phyloP scores from a whole-genome alignment of 345 rosid species.

The Atalantia buxifolia region DNA sequence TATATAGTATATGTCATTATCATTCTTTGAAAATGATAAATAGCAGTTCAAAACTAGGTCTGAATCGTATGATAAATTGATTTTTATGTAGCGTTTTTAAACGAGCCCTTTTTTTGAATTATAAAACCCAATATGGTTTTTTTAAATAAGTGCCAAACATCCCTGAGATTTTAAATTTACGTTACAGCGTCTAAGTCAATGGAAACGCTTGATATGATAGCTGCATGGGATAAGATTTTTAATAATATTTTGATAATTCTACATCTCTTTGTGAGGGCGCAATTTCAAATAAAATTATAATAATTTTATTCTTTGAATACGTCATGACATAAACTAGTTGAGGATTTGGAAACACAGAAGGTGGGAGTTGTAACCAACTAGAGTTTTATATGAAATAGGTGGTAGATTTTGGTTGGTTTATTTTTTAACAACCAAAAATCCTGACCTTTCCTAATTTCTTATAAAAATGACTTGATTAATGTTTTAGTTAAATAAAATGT shows the following conservation, averaged over 20 bases:
- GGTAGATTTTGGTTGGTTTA: conserved; percentile 38
- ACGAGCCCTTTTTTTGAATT: not conserved
- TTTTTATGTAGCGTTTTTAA: too few species aligned
- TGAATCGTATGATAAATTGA: too few species aligned
- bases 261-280: not conserved
- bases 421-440: conserved; percentile 20
- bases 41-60: too few species aligned
- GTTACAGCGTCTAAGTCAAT: conserved; percentile 7
- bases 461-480: not conserved
- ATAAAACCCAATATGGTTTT: not conserved
- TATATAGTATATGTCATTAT: not conserved
- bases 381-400: conserved; percentile 8
- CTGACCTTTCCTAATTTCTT: conserved; percentile 3
- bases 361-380: conserved; percentile 40
- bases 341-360: not conserved
- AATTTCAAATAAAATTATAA: not conserved
- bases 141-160: not conserved
- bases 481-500: conserved; percentile 3
- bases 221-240: conserved; percentile 8
- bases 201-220: not conserved
- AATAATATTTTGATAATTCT: not conserved
- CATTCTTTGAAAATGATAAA: not conserved
- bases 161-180: not conserved
- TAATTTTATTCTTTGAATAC: conserved; percentile 14
- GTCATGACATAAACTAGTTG: not conserved